Conservation (phyloP, 805 yeast genomes). For the Ogataea naganishii region DNA sequence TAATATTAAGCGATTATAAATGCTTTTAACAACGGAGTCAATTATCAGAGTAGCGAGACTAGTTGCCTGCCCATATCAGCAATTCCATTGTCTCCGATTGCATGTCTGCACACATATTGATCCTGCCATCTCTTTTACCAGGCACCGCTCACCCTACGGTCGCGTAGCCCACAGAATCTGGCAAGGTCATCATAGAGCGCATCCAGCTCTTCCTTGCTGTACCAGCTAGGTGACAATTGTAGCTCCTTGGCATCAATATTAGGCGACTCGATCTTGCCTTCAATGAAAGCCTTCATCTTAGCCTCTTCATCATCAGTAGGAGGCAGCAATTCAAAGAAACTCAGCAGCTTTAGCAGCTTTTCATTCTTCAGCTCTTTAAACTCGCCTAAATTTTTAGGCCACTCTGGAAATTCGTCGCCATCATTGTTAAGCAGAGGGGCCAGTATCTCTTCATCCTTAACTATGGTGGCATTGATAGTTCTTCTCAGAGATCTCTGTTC, state of each 20-base stretch:
- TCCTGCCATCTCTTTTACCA: conserved; percentile 29
- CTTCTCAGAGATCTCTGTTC: conserved; percentile 76
- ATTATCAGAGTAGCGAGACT: too few relatives aligned
- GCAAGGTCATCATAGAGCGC: conserved; percentile 57
- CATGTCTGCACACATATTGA: neutral
- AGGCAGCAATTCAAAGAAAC: conserved; percentile 73
- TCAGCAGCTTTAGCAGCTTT: conserved; percentile 44
- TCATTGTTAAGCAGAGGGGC: conserved; percentile 73
- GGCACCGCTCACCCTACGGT: conserved; percentile 37
- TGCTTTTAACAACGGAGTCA: too few relatives aligned
- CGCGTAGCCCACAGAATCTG: conserved; percentile 54
- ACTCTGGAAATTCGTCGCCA: conserved; percentile 55
- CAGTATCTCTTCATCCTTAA: conserved; percentile 32
- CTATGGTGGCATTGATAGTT: conserved; percentile 50
- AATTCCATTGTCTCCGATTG: too few relatives aligned
- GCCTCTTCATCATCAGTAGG: conserved; percentile 48
- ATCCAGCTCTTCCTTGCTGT: conserved; percentile 39
- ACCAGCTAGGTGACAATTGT: conserved; percentile 20
- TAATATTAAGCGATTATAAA: too few relatives aligned
- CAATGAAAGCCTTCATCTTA: conserved; percentile 39
- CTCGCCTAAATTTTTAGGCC: conserved; percentile 49
- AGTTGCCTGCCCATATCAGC: too few relatives aligned
- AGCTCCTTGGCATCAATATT: conserved; percentile 23
- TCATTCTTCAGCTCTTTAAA: conserved; percentile 39
- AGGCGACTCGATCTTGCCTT: conserved; percentile 37